phyloP scores from a whole-genome alignment of 176 grass and related monocot genomes.

The Poa pratensis region DNA sequence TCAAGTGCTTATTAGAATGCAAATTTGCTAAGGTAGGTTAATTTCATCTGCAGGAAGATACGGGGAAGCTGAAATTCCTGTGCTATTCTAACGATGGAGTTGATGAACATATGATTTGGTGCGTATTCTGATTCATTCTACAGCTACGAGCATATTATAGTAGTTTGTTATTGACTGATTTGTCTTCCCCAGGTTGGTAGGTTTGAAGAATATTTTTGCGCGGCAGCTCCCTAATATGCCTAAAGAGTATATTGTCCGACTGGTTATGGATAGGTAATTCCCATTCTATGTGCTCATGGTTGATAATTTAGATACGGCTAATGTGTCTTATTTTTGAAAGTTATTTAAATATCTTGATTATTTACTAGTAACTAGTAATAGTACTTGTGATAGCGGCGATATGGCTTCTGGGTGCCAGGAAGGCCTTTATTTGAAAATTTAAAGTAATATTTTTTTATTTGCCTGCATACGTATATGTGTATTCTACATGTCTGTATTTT shows the following conservation, averaged over 20 bases:
- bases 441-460: too few species aligned
- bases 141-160: background rate
- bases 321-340: background rate
- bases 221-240: slow-evolving; percentile 99
- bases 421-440: too few species aligned
- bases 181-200: slow-evolving; percentile 74
- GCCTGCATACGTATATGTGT: too few species aligned
- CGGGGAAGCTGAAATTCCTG: slow-evolving; percentile 78
- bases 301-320: slow-evolving; percentile 4
- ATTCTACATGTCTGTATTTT: too few species aligned
- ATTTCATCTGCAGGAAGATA: slow-evolving; percentile 76
- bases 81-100: slow-evolving; percentile 95
- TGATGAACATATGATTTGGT: slow-evolving; percentile 99
- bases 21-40: slow-evolving; percentile 29
- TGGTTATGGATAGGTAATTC: slow-evolving; percentile 94
- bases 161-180: slow-evolving; percentile 21
- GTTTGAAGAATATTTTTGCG: slow-evolving; percentile 99
- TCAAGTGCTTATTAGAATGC: slow-evolving; percentile 16
- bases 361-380: background rate
- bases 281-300: background rate
- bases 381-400: too few species aligned
- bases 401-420: too few species aligned
- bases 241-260: slow-evolving; percentile 97
- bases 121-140: slow-evolving; percentile 36
- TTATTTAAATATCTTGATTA: slow-evolving; percentile 2